A percentile compares a stretch with the other conserved stretches of the same genome.
These are phyloP conservation scores for Rhizoctonia solani DNA, from an alignment of 1,284 basidiomycete species.

Conservation along the genomic window DNA sequence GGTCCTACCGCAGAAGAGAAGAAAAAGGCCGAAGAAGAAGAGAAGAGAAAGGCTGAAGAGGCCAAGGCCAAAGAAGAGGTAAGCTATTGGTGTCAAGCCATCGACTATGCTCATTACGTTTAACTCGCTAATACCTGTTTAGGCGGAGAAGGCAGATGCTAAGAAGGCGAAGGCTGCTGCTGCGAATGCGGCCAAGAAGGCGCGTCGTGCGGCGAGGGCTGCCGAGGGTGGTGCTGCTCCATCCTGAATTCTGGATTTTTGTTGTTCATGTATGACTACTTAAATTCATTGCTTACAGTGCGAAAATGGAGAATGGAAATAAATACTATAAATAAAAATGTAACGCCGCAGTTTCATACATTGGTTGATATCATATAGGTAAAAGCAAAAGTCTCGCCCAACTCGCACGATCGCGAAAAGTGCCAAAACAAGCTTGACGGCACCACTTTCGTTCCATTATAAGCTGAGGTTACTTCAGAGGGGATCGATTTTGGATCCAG, in stretches of 20 bases:
- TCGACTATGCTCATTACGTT: slow-evolving; percentile 14
- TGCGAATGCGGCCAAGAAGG: slow-evolving; percentile 94
- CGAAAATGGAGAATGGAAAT: too few relatives aligned
- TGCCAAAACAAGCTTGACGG: too few relatives aligned
- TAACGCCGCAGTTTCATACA: too few relatives aligned
- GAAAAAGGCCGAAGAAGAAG: slow-evolving; percentile 73
- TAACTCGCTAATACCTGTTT: too few relatives aligned
- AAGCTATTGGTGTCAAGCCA: slow-evolving; percentile 50
- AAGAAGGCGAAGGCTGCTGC: slow-evolving; percentile 84
- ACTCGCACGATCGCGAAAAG: too few relatives aligned
- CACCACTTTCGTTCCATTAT: too few relatives aligned
- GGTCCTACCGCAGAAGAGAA: slow-evolving; percentile 56
- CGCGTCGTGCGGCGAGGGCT: slow-evolving; percentile 63
- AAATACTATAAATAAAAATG: too few relatives aligned
- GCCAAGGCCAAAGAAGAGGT: slow-evolving; percentile 68
- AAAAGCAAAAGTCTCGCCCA: too few relatives aligned
- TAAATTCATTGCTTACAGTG: neutral
- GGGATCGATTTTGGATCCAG: too few relatives aligned
- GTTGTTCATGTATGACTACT: neutral
- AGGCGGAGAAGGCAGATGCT: slow-evolving; percentile 71
- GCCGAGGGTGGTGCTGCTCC: slow-evolving; percentile 37
- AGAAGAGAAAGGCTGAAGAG: slow-evolving; percentile 72
- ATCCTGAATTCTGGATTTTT: neutral
- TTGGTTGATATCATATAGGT: too few relatives aligned
- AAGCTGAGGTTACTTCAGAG: too few relatives aligned